phyloP scores from a whole-genome alignment of 106 monocot species.

The Allium cepa region DNA sequence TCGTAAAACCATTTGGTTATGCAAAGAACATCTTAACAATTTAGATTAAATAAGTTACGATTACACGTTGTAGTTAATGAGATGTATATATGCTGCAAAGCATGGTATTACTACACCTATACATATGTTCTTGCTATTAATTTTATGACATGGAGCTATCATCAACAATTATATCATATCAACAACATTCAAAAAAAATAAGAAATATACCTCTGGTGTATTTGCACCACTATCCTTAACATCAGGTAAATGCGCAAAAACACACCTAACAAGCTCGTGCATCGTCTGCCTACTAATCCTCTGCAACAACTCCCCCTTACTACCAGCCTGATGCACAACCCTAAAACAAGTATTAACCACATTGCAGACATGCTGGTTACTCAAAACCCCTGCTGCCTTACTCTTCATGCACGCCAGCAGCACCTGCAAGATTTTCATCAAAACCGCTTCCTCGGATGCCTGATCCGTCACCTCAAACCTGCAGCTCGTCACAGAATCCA shows the following conservation, averaged over 20 bases:
- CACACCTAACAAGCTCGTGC: constrained; percentile 73
- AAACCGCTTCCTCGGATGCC: constrained; percentile 82
- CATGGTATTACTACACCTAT: too few species aligned
- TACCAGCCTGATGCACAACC: constrained; percentile 85
- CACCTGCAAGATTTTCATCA: constrained; percentile 50
- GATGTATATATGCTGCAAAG: too few species aligned
- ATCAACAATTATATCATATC: too few species aligned
- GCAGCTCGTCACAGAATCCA: constrained; percentile 69
- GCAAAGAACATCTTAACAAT: too few species aligned
- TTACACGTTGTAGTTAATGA: too few species aligned
- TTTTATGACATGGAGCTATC: too few species aligned
- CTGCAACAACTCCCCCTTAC: constrained; percentile 87
- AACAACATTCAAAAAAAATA: too few species aligned
- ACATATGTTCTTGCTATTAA: too few species aligned
- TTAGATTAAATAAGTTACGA: too few species aligned
- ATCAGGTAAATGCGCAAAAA: constrained; percentile 52
- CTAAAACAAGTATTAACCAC: constrained; percentile 88
- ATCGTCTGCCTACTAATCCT: constrained; percentile 75
- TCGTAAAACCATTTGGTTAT: too few species aligned
- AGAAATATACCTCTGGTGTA: constrained; percentile 24
- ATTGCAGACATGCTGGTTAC: constrained; percentile 77
- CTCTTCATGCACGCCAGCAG: constrained; percentile 53
- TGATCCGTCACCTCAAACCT: constrained; percentile 89
- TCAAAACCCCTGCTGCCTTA: constrained; percentile 45
- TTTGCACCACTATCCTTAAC: constrained; percentile 8